Evolutionary conservation across 2,329 filamentous ascomycete genomes (phyloP), one percentile per base, ranked within the genome.

Genomic region (Claviceps maximensis): DNA sequence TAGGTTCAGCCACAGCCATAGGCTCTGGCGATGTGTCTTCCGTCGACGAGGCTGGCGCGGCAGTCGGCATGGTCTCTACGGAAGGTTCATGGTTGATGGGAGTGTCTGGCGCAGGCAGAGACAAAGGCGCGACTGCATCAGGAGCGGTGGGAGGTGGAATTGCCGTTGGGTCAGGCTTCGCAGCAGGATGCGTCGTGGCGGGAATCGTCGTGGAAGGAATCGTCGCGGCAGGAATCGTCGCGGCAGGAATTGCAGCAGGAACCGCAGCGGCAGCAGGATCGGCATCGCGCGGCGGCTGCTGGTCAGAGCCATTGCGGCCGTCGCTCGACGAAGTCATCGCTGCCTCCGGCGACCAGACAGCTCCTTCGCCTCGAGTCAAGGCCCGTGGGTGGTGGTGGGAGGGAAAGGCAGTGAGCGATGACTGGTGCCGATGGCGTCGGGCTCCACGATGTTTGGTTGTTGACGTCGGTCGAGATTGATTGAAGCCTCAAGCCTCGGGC

Each of bases 261-360:
- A 38, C 25, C 10, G 51, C 23, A 12, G 23, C 36, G 23, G 27
- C 46, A 12, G 27, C 6, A 29, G 40, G 21, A 4, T 4, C 41
- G 48, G 23, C 33, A 15, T 49, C 15, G n/a, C 36, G 38, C 38
- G 21, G 42, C 41, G 6, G 42, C 41, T 51, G 50, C 31, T 52
- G 50, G 4, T 51, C 50, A 40, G 38, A 55, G 61, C 61, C 62
- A 58, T 62, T 58, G 56, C 64, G 68, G 67, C 67, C 69, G 66
- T 66, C 70, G 66, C 70, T 70, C 64, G 76, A 77, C 77, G 76
- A 80, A 78, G 74, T 78, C 77, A 80, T 79, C 75, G 76, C 77
- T 79, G 68, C 69, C 69, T 73, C 66, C 64, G 47, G 57, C 60
- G 67, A n/a, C n/a, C n/a, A n/a, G n/a, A 75, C 75, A 77, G 76